Evolutionary conservation across 148 eudicot species (phyloP).

Genomic region (Cornus controversa): DNA sequence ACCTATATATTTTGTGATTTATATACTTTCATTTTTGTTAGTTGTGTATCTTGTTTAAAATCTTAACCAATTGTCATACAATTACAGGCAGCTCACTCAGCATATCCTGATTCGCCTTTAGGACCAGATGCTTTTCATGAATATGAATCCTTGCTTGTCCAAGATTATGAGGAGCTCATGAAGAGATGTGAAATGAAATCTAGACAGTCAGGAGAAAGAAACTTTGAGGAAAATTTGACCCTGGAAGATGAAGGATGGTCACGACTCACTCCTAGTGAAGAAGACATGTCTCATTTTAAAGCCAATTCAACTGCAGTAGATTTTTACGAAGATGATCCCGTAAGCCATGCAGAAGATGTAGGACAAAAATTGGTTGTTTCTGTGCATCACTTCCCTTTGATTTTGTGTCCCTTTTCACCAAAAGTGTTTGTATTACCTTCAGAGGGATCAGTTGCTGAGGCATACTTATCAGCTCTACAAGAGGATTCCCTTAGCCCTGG

Average conservation of each 20-base stretch:
- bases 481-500: slow-evolving; percentile 86
- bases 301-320: slow-evolving; percentile 38
- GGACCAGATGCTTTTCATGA: slow-evolving; percentile 97
- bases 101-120: slow-evolving; percentile 90
- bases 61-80: slow-evolving; percentile 11
- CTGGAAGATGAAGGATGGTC: slow-evolving; percentile 69
- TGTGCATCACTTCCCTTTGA: slow-evolving; percentile 89
- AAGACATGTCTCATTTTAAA: slow-evolving; percentile 37
- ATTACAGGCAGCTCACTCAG: slow-evolving; percentile 83
- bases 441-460: slow-evolving; percentile 90
- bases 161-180: slow-evolving; percentile 84
- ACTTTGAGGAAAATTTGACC: slow-evolving; percentile 28
- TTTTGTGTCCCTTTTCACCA: slow-evolving; percentile 86
- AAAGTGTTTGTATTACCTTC: slow-evolving; percentile 89
- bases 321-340: slow-evolving; percentile 32
- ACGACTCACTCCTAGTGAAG: slow-evolving; percentile 44
- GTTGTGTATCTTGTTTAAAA: slow-evolving; percentile 5
- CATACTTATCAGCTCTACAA: slow-evolving; percentile 61
- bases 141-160: slow-evolving; percentile 84
- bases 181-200: slow-evolving; percentile 37
- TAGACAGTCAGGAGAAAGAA: slow-evolving; percentile 18
- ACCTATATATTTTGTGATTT: not conserved
- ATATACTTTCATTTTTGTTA: not conserved
- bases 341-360: slow-evolving; percentile 29
- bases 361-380: slow-evolving; percentile 50